These are phyloP conservation scores for Proliferodiscus dingleyae DNA, from an alignment of 2,329 filamentous ascomycete species.

Conservation along the genomic window DNA sequence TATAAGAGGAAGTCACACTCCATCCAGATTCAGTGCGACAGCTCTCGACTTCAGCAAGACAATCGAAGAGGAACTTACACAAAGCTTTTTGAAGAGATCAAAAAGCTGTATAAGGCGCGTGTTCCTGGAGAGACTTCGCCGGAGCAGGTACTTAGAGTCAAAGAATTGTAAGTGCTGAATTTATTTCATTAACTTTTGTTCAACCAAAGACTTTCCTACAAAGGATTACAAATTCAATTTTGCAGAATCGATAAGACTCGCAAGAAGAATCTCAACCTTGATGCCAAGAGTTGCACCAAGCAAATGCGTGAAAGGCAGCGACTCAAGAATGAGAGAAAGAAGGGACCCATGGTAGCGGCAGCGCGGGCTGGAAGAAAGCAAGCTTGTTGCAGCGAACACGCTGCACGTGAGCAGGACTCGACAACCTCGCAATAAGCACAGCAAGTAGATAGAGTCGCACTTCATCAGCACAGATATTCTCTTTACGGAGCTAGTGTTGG, in stretches of 20 bases:
- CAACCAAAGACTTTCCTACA: too few relatives aligned
- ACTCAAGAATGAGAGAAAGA: neutral
- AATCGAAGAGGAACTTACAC: slow-evolving; percentile 27
- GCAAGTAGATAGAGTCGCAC: neutral
- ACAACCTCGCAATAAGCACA: neutral
- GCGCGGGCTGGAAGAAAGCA: neutral
- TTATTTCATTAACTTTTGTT: too few relatives aligned
- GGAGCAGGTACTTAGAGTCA: slow-evolving; percentile 49
- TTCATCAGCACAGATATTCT: neutral
- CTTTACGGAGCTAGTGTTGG: neutral
- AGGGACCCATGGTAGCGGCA: too few relatives aligned
- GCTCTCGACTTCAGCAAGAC: slow-evolving; percentile 21
- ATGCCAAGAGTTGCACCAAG: neutral
- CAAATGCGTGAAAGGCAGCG: neutral
- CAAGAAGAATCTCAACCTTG: too few relatives aligned
- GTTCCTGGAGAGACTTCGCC: slow-evolving; percentile 35
- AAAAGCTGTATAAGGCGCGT: slow-evolving; percentile 21
- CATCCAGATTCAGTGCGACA: slow-evolving; percentile 29
- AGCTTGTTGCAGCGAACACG: neutral
- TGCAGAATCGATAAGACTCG: too few relatives aligned
- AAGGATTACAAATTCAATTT: too few relatives aligned
- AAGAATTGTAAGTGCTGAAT: slow-evolving; percentile 32
- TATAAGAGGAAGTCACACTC: slow-evolving; percentile 27
- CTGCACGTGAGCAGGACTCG: neutral
- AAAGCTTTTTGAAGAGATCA: slow-evolving; percentile 27